Base-by-base conservation (phyloP, 768 basidiomycete species). In the Leccinum arenicola region DNA sequence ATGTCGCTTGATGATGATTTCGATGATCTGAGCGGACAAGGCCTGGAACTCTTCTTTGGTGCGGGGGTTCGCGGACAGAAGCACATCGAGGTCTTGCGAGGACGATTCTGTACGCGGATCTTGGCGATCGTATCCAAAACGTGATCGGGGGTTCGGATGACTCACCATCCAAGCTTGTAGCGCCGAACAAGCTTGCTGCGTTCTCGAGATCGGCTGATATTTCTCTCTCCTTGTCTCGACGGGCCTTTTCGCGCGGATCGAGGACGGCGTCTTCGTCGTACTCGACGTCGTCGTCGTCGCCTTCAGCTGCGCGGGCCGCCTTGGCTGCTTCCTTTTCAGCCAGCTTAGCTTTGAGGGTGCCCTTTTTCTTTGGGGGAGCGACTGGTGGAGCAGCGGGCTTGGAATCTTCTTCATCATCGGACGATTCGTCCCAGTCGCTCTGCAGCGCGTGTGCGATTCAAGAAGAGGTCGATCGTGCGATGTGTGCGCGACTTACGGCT, bases 371-470 rank as follows among this genome's bases (percentile, higher is more conserved):
- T 2, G 88, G 84, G 4, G 91, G 87, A 17, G 87, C 86, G 50
- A 79, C 82, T 0, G 83, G 64, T 5, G 78, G 69, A 2, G 82
- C 55, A 45, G 78, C 72, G 6, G 80, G 74, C 50, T 82, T 75
- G 60, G 76, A 78, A 3, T 86, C 83, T 11, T 85, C 84, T 55
- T 92, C 92, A 40, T 89, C 88, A 6, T 84, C 84, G 7, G 86
- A 87, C 1, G 89, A 89, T 35, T 80, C 91, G 66, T 98, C 95
- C 96, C 96, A 98, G 74, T 97, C 95, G 74, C 92, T 94, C 93
- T 96, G 66, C 25, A 25, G 25, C 25, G 25, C 25, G 25, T 25
- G 14, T 3, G 43, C 25, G 31, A 21, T 17, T 40, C 38, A 40
- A 40, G 38, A 17, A 1, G 38, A 40, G 17, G 38, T 40, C 17